Conservation (phyloP, 2,329 filamentous ascomycete genomes). For the Fusarium foetens region DNA sequence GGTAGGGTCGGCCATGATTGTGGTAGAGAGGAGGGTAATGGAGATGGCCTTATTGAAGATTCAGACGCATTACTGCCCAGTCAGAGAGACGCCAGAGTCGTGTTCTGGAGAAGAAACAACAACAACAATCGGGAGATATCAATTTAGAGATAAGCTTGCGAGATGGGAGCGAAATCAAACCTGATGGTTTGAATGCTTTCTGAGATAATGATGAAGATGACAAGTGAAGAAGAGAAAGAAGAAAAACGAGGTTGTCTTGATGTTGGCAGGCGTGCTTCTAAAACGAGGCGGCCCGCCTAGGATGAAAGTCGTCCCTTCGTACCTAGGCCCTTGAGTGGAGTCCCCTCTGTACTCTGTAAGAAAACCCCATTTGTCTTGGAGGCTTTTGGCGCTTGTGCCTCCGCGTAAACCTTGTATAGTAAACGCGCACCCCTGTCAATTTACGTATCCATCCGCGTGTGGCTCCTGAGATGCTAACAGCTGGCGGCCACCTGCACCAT, state of each 20-base stretch:
- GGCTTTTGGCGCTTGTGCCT: slow-evolving; percentile 36
- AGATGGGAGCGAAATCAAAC: background rate
- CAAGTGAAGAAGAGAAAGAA: slow-evolving; percentile 17
- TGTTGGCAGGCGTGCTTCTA: slow-evolving; percentile 40
- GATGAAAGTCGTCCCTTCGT: slow-evolving; percentile 34
- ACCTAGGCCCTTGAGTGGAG: slow-evolving; percentile 4
- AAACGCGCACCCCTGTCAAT: slow-evolving; percentile 42
- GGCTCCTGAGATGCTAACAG: slow-evolving; percentile 19
- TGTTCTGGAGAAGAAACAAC: slow-evolving; percentile 6
- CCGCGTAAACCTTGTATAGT: slow-evolving; percentile 47
- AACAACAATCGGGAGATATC: slow-evolving; percentile 2
- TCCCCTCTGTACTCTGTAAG: slow-evolving; percentile 30
- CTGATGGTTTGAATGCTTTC: background rate
- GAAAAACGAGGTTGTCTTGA: slow-evolving; percentile 35
- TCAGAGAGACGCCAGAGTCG: slow-evolving; percentile 30
- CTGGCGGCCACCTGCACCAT: slow-evolving; percentile 6
- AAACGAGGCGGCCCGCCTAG: slow-evolving; percentile 43
- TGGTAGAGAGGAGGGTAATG: slow-evolving; percentile 31
- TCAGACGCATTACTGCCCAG: slow-evolving; percentile 43
- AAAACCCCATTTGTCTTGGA: slow-evolving; percentile 30
- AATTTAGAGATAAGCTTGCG: slow-evolving; percentile 1
- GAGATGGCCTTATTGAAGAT: slow-evolving; percentile 42
- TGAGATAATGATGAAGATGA: slow-evolving; percentile 11
- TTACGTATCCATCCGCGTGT: slow-evolving; percentile 17
- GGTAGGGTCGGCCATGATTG: slow-evolving; percentile 44